Evolutionary conservation across 192 early-diverging fungal genomes (phyloP).

Genomic region (Dispira parvispora): DNA sequence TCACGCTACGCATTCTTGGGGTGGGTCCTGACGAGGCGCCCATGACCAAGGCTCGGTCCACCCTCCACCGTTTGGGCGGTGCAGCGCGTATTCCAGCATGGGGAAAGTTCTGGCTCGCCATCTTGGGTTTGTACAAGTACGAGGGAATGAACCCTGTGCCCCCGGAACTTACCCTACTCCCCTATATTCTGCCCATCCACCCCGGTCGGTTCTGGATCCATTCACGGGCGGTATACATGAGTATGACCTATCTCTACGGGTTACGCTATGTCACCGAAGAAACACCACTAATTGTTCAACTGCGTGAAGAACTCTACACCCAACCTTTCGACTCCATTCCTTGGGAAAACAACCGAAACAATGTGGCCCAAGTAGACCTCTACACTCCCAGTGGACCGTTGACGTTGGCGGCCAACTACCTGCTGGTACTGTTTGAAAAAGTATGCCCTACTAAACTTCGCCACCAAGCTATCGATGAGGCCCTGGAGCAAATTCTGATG

Average conservation of each 20-base stretch:
- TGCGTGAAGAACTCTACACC: slow-evolving; percentile 81
- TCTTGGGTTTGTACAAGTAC: slow-evolving; percentile 86
- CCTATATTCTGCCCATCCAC: slow-evolving; percentile 61
- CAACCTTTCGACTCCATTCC: slow-evolving; percentile 71
- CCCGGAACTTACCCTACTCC: slow-evolving; percentile 71
- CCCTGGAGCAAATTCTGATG: slow-evolving; percentile 62
- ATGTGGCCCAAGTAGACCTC: slow-evolving; percentile 63
- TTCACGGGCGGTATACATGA: slow-evolving; percentile 82
- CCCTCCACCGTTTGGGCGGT: slow-evolving; percentile 72
- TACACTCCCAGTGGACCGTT: slow-evolving; percentile 71
- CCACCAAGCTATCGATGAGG: slow-evolving; percentile 48
- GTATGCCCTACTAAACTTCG: slow-evolving; percentile 38
- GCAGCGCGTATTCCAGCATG: slow-evolving; percentile 76
- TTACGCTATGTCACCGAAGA: slow-evolving; percentile 34
- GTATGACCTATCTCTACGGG: slow-evolving; percentile 89
- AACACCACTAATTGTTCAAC: slow-evolving; percentile 49
- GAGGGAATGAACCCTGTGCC: slow-evolving; percentile 92
- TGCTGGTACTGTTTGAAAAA: slow-evolving; percentile 54
- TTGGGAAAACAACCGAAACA: slow-evolving; percentile 68
- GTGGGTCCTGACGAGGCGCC: slow-evolving; percentile 73
- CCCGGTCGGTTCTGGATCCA: slow-evolving; percentile 93
- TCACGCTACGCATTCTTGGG: slow-evolving; percentile 73
- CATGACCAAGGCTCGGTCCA: slow-evolving; percentile 60
- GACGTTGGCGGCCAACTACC: slow-evolving; percentile 55
- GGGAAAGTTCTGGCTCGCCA: slow-evolving; percentile 97